These are phyloP conservation scores for Cladosporium oxysporum DNA, from an alignment of 2,329 filamentous ascomycete genomes.

Conservation along the genomic window DNA sequence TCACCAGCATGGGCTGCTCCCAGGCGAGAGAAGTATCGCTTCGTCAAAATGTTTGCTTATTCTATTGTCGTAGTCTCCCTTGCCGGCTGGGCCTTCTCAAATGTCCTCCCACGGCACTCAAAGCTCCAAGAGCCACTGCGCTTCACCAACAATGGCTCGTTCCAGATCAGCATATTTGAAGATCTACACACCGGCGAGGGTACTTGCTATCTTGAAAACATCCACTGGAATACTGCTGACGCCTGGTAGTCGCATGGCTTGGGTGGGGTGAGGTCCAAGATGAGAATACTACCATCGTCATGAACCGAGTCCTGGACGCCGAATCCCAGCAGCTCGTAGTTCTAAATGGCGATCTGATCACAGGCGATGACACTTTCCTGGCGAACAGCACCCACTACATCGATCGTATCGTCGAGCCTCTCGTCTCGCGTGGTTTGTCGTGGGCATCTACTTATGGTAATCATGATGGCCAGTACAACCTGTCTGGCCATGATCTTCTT, in stretches of 20 bases:
- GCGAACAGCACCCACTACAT: conserved; percentile 60
- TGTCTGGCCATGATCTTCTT: conserved; percentile 51
- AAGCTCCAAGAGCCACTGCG: conserved; percentile 23
- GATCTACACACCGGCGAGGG: conserved; percentile 71
- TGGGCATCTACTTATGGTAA: conserved; percentile 74
- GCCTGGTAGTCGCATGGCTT: conserved; percentile 27
- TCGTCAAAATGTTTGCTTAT: background rate
- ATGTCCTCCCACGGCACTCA: background rate
- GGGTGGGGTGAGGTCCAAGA: conserved; percentile 57
- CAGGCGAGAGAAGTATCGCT: conserved; percentile 11
- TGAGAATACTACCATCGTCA: conserved; percentile 57
- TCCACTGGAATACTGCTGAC: background rate
- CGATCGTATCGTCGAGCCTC: conserved; percentile 59
- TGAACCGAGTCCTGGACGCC: conserved; percentile 58
- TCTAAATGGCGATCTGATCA: conserved; percentile 71
- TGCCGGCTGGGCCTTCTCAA: background rate
- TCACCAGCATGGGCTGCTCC: background rate
- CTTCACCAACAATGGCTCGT: conserved; percentile 40
- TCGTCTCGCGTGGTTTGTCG: conserved; percentile 56
- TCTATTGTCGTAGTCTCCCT: background rate
- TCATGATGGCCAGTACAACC: conserved; percentile 64
- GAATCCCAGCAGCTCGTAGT: conserved; percentile 64
- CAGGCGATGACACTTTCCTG: conserved; percentile 62
- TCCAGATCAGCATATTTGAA: conserved; percentile 62
- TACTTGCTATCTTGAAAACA: conserved; percentile 15